These are phyloP conservation scores for Aureococcus anophagefferens DNA, from an alignment of 108 stramenopile genomes.

Conservation along the genomic window DNA sequence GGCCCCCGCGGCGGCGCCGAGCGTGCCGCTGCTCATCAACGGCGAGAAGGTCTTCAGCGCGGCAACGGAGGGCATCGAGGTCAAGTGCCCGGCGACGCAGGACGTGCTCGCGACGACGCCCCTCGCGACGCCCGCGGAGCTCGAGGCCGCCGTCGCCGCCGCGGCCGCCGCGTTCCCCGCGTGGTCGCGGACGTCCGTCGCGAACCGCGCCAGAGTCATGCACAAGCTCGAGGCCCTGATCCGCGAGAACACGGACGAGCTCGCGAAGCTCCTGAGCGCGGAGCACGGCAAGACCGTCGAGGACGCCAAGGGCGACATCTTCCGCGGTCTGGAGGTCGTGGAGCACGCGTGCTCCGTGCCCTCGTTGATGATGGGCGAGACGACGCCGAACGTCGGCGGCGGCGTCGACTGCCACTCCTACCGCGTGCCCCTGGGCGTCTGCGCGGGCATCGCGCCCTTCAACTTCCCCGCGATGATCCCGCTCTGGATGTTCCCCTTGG, in stretches of 20 bases:
- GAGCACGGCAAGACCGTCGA: conserved; percentile 95
- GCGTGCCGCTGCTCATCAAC: too few species aligned
- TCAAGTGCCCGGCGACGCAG: too few species aligned
- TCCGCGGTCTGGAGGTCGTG: conserved; percentile 88
- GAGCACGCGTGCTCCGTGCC: conserved; percentile 48
- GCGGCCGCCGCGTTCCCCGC: conserved; percentile 28
- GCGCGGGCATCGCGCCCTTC: conserved; percentile 82
- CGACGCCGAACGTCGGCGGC: conserved; percentile 45
- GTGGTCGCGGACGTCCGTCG: conserved; percentile 32
- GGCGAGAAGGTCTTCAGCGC: too few species aligned
- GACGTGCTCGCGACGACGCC: neutral
- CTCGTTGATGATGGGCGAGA: neutral
- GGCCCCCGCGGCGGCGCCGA: too few species aligned
- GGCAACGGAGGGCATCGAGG: too few species aligned
- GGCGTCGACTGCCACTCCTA: conserved; percentile 63
- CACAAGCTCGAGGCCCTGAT: conserved; percentile 80
- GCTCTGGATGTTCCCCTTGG: conserved; percentile 90
- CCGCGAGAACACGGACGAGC: conserved; percentile 57
- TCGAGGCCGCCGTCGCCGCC: conserved; percentile 20
- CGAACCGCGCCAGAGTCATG: conserved; percentile 73
- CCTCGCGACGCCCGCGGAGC: conserved; percentile 14
- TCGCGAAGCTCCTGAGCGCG: conserved; percentile 71
- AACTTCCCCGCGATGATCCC: conserved; percentile 95
- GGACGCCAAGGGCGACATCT: conserved; percentile 88
- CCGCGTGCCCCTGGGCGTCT: conserved; percentile 79